Evolutionary conservation across 2,329 filamentous ascomycete genomes (phyloP), one percentile per base, ranked within the genome.

Genomic region (Aspergillus cejpii): DNA sequence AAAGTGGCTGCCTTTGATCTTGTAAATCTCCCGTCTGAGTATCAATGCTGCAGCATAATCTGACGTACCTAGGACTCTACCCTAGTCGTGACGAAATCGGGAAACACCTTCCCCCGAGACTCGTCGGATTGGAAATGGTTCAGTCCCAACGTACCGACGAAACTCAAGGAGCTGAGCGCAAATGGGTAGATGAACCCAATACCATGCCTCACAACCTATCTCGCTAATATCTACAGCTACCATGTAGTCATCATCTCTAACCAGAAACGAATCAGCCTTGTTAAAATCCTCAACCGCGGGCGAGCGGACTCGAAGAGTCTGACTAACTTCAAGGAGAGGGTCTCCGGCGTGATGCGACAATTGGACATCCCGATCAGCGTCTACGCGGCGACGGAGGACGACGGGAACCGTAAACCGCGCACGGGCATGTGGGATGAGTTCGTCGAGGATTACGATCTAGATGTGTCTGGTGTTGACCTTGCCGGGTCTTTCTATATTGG

Each of bases 11-110:
- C 69, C 0, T 74, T 74, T 56, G 72, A 74, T 47, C 58, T 74
- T 45, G 69, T 72, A 48, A 46, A 66, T 24, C 23, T 24, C 23
- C 8, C 8, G 4, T 24, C 23, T n/a, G n/a, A n/a, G n/a, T n/a
- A n/a, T n/a, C n/a, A n/a, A n/a, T n/a, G n/a, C n/a, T n/a, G n/a
- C n/a, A n/a, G n/a, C n/a, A n/a, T n/a, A n/a, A n/a, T n/a, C n/a
- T n/a, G n/a, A n/a, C n/a, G n/a, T n/a, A n/a, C n/a, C n/a, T 53
- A 87, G 83, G 92, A 98, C 63, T 92, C 87, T 6, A 98, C 92
- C 0, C 70, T 98, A 26, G 88, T 98, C 50, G 74, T 74, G 1
- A 85, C 88, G 0, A 76, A 80, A 3, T 94, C 89, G 0, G 89
- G 89, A 6, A 92, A 87, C 66, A 84, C 78, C 40, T 91, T 91